Evolutionary conservation across 176 grass and related monocot species (phyloP).

Genomic region (Oryza australiensis): DNA sequence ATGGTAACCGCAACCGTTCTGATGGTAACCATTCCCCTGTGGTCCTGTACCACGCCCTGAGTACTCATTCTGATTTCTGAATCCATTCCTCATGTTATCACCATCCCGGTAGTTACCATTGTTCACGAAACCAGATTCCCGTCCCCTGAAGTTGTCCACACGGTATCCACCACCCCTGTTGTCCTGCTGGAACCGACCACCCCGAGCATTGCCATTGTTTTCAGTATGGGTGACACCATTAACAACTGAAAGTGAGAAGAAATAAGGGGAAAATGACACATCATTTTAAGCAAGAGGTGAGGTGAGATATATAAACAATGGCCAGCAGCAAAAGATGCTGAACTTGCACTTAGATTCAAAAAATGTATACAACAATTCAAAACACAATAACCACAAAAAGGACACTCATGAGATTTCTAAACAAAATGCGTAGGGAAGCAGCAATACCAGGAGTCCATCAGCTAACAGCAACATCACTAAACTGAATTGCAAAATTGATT

Average conservation of each 20-base stretch:
- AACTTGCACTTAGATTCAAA: neutral
- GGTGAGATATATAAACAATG: neutral
- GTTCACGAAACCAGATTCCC: constrained; percentile 25
- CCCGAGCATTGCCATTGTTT: constrained; percentile 41
- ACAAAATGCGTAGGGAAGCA: neutral
- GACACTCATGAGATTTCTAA: neutral
- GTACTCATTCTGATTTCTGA: constrained; percentile 44
- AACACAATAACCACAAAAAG: neutral
- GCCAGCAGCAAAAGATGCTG: neutral
- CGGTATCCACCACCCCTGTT: constrained; percentile 42
- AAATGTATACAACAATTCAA: neutral
- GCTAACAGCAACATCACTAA: neutral
- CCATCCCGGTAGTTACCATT: constrained; percentile 40
- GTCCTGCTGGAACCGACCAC: constrained; percentile 39
- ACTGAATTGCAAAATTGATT: constrained; percentile 15
- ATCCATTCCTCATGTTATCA: constrained; percentile 29
- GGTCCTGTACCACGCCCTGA: constrained; percentile 23
- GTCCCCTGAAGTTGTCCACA: constrained; percentile 48
- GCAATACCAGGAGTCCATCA: neutral
- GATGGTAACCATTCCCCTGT: constrained; percentile 8
- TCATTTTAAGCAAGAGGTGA: constrained; percentile 15
- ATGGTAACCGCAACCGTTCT: neutral
- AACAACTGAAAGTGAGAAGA: constrained; percentile 45
- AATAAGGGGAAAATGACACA: neutral
- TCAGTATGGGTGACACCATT: constrained; percentile 54